Base-by-base conservation (phyloP, 2,329 filamentous ascomycete species). In the Neocucurbitaria cava region DNA sequence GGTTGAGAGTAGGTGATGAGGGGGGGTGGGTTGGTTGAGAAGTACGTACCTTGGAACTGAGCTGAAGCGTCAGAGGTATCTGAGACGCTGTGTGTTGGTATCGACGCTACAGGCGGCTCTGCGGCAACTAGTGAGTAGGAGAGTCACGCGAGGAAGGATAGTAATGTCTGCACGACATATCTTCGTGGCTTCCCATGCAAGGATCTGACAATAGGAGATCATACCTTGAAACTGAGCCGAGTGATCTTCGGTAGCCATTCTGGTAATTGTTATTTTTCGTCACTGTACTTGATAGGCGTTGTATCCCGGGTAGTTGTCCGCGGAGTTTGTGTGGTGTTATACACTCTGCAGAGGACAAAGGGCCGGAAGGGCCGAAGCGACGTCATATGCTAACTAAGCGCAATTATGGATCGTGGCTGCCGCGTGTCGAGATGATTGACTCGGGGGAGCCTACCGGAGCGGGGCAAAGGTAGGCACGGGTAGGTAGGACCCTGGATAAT, bases 321-420 rank as follows among this genome's bases (percentile, higher is more conserved):
- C 11, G 13, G n/a, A 10, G 30, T 35, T 35, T 4, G 31, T 2
- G 13, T 17, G 9, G 15, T 35, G 31, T n/a, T 35, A 35, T 35
- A 35, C 13, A 15, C 13, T 17, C 31, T 2, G 1, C 31, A n/a
- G 10, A 17, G n/a, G 40, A 39, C 35, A 40, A 48, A 20, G 36
- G 13, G 21, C 13, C 8, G 21, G 33, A 48, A 20, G 36, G 13
- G 21, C 13, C 8, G 21, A 18, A 17, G 31, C 54, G 54, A 60
- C 57, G 57, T 60, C 57, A 60, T 49, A 26, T 24, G 57, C 54
- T 58, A 39, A 58, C 51, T n/a, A 47, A 21, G 43, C 54, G 26
- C 28, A 21, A 35, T 35, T 35, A 6, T 35, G 31, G 15, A 26
- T 23, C 17, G 30, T 49, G 44, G 54, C 54, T 54, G 45, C 54